A percentile compares a stretch with the other conserved stretches of the same genome.
These are phyloP conservation scores for Phylloporus sp. DNA, from an alignment of 768 basidiomycete genomes.

Conservation along the genomic window DNA sequence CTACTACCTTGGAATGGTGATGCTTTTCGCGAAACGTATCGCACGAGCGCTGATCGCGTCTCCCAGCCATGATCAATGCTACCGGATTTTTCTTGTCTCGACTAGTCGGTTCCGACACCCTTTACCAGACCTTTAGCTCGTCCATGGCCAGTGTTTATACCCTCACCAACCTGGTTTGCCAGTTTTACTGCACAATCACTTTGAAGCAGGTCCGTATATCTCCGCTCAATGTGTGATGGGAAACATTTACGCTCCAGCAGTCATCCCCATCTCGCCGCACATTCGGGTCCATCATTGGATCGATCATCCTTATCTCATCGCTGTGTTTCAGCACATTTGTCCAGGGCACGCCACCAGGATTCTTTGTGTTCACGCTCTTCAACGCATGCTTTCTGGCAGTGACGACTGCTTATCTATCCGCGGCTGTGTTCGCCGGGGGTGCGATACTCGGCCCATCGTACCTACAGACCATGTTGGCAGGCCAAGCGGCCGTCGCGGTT, in stretches of 20 bases:
- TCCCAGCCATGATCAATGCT: constrained; percentile 77
- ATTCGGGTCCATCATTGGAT: constrained; percentile 45
- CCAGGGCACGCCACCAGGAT: constrained; percentile 46
- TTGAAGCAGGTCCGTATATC: constrained; percentile 55
- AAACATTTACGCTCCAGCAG: constrained; percentile 34
- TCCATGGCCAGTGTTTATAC: constrained; percentile 65
- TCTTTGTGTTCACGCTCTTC: constrained; percentile 63
- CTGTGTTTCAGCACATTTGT: constrained; percentile 68
- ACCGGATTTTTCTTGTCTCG: constrained; percentile 77
- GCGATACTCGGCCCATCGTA: constrained; percentile 72
- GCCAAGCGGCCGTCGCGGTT: constrained; percentile 83
- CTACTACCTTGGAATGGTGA: constrained; percentile 90
- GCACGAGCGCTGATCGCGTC: constrained; percentile 1
- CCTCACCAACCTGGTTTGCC: constrained; percentile 59
- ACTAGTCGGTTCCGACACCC: constrained; percentile 54
- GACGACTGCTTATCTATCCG: constrained; percentile 72
- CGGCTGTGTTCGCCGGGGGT: constrained; percentile 74
- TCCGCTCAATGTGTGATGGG: not conserved
- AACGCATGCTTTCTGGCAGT: constrained; percentile 57
- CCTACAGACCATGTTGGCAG: constrained; percentile 75
- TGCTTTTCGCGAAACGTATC: constrained; percentile 11
- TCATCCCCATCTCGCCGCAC: constrained; percentile 57
- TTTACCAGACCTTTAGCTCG: constrained; percentile 59
- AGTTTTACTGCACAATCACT: constrained; percentile 70
- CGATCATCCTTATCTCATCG: constrained; percentile 52